These are phyloP conservation scores for Camellia japonica DNA, from an alignment of 148 eudicot species.

Conservation along the genomic window DNA sequence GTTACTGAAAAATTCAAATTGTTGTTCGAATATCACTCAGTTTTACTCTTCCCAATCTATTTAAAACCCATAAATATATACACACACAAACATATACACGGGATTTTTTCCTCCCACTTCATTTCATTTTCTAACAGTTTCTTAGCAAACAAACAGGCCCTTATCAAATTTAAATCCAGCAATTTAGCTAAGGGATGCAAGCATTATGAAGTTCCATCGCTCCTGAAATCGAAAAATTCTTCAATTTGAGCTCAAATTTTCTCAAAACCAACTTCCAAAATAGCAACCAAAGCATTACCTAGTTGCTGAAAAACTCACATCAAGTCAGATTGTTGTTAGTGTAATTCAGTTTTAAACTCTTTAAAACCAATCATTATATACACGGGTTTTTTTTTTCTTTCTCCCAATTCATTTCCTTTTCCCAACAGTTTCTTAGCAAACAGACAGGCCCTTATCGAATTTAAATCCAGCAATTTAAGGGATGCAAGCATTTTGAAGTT, in stretches of 20 bases:
- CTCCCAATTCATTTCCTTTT: neutral
- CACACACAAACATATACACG: neutral
- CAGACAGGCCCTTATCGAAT: neutral
- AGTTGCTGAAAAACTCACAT: too few species aligned
- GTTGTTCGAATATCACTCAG: neutral
- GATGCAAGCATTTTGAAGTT: too few species aligned
- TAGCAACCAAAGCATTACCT: too few species aligned
- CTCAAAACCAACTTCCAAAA: too few species aligned
- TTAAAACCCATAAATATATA: neutral
- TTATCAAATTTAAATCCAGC: neutral
- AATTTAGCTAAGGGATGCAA: neutral
- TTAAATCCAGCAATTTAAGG: neutral
- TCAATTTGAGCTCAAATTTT: too few species aligned
- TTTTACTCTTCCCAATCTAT: neutral
- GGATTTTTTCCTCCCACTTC: neutral
- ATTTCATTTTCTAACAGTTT: neutral
- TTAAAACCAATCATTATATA: too few species aligned
- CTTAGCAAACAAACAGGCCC: conserved; percentile 4
- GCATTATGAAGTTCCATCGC: too few species aligned
- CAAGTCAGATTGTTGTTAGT: too few species aligned
- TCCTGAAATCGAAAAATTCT: too few species aligned
- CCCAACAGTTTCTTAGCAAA: conserved; percentile 1
- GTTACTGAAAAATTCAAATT: neutral
- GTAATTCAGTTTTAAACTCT: too few species aligned
- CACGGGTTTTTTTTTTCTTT: too few species aligned